phyloP scores from a whole-genome alignment of 768 basidiomycete species.

The Boletus rubroflammeus region DNA sequence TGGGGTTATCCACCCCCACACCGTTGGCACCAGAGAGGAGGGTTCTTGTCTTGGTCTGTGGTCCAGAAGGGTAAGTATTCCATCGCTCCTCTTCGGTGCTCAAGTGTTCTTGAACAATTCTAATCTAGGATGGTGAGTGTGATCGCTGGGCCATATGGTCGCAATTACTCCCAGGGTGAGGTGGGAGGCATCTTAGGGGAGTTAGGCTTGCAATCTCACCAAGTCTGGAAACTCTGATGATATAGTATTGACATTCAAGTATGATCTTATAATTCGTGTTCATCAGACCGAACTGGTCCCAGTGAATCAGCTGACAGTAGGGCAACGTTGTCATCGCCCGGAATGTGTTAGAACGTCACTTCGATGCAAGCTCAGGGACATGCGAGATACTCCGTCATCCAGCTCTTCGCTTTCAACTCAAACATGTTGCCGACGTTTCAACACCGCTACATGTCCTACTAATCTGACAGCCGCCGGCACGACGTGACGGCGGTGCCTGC shows the following conservation, averaged over 20 bases:
- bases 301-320: not conserved
- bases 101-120: not conserved
- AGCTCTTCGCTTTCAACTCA: no score
- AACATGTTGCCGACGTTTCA: no score
- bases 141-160: constrained; percentile 73
- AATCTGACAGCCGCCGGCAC: no score
- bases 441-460: no score
- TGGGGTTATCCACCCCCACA: constrained; percentile 8
- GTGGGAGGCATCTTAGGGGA: constrained; percentile 65
- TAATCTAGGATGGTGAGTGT: constrained; percentile 63
- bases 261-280: not conserved
- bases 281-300: not conserved
- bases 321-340: no score
- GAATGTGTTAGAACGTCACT: not conserved
- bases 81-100: not conserved
- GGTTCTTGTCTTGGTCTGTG: constrained; percentile 71
- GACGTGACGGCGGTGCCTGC: no score
- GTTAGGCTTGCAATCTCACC: constrained; percentile 55
- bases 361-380: no score
- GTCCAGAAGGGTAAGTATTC: constrained; percentile 70
- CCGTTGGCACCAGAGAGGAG: constrained; percentile 33
- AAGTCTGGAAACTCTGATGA: constrained; percentile 66
- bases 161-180: constrained; percentile 70
- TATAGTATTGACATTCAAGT: not conserved
- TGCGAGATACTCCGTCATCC: no score